Evolutionary conservation across 129 eudicot genomes (phyloP), one percentile per base, ranked within the genome.

Genomic region (Flaveria sonorensis): DNA sequence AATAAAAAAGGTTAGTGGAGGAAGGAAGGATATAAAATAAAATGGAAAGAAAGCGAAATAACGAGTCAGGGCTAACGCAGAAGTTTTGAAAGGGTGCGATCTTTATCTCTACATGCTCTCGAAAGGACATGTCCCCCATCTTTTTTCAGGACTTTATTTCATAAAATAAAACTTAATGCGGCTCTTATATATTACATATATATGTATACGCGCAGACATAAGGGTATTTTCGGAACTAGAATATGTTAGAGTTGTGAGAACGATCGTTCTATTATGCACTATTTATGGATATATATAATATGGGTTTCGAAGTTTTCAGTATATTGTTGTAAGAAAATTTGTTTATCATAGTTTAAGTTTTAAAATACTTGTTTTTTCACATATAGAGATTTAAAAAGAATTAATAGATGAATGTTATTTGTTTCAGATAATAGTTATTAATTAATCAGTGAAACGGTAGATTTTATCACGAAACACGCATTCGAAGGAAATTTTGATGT

Each of bases 61-160:
- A 51, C 12, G 78, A 71, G 78, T 71, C 72, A 72, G 10, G 77
- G 72, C 78, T 48, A 79, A 72, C 73, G 67, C 63, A 66, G 72
- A 78, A 70, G 71, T 52, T 70, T 50, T 28, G 65, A 79, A 72
- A 79, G 83, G 78, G 68, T 72, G 83, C 73, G 63, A 79, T 79
- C 83, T 72, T 79, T 73, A 79, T 63, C 83, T 79, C 79, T 79
- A 79, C 78, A 79, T 62, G 68, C 78, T 72, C 73, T 79, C 83
- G 68, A 79, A 79, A 79, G 78, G 83, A 64, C 83, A 51, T 62
- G 50, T 21, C 21, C 69, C 30, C 69, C 47, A 36, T 16, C 42
- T 32, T 55, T 42, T 40, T 24, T 21, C 8, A 47, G 14, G 59
- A 70, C 40, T 15, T 79, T 61, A 60, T 61, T 32, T 32, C 45